A percentile compares a stretch with the other conserved stretches of the same genome.
phyloP scores from a whole-genome alignment of 2,329 filamentous ascomycete species.

The Verticillium albo-atrum region DNA sequence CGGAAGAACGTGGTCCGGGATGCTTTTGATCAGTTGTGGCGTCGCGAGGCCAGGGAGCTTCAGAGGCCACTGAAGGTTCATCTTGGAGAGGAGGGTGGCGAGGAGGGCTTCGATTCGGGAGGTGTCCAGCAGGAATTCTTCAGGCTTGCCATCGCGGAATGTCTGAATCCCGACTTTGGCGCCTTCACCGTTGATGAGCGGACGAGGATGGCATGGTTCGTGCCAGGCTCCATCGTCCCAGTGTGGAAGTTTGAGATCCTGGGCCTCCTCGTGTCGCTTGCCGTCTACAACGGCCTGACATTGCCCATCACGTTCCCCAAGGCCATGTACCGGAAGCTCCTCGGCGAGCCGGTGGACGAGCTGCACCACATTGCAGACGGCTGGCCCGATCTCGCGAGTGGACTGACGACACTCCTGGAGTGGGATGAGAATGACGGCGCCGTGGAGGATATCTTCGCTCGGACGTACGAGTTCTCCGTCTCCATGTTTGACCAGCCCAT shows the following conservation, averaged over 20 bases:
- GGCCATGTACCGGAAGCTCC: constrained; percentile 76
- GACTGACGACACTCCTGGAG: constrained; percentile 66
- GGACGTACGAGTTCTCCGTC: constrained; percentile 82
- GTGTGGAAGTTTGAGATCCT: constrained; percentile 88
- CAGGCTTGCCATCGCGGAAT: constrained; percentile 73
- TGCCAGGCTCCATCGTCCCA: constrained; percentile 74
- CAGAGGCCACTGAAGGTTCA: constrained; percentile 83
- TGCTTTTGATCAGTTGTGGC: constrained; percentile 85
- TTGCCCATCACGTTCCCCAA: constrained; percentile 85
- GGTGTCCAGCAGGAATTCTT: constrained; percentile 98
- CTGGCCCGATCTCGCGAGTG: constrained; percentile 77
- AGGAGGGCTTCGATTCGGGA: constrained; percentile 88
- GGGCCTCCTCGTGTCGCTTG: constrained; percentile 82
- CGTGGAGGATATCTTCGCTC: constrained; percentile 75
- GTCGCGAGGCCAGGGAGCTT: constrained; percentile 75
- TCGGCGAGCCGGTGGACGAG: constrained; percentile 63
- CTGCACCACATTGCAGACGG: constrained; percentile 78
- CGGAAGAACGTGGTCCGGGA: constrained; percentile 65
- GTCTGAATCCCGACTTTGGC: constrained; percentile 71
- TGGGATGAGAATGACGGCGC: constrained; percentile 73
- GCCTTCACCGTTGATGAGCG: constrained; percentile 74
- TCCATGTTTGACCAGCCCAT: constrained; percentile 52
- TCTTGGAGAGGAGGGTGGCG: constrained; percentile 74
- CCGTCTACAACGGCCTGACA: constrained; percentile 89
- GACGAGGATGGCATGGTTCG: constrained; percentile 84